These are phyloP conservation scores for Verticillium nonalfalfae DNA, from an alignment of 2,329 filamentous ascomycete species.

Conservation along the genomic window DNA sequence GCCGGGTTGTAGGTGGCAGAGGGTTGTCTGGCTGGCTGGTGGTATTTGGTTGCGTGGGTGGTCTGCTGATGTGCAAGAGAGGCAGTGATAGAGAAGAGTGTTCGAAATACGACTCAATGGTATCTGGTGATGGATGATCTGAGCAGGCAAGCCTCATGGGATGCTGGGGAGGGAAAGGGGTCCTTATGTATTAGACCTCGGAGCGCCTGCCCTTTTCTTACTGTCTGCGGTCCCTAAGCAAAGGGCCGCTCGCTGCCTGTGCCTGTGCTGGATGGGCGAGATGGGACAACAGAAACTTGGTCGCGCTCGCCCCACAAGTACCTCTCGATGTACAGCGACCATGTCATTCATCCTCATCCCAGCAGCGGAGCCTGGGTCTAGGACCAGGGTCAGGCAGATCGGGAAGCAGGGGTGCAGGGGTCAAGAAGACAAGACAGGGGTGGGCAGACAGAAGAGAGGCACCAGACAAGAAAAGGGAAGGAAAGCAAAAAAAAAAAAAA, in stretches of 20 bases:
- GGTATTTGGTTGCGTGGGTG: neutral
- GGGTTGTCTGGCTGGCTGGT: neutral
- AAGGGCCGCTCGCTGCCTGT: neutral
- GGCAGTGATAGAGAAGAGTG: neutral
- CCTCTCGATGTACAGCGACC: neutral
- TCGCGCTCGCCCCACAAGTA: neutral
- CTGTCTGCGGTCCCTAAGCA: neutral
- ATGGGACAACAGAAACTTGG: neutral
- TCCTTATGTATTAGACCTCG: conserved; percentile 12
- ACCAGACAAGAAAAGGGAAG: neutral
- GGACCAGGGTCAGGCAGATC: neutral
- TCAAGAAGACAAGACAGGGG: neutral
- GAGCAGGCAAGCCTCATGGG: neutral
- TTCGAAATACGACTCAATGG: conserved; percentile 4
- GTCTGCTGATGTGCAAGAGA: neutral
- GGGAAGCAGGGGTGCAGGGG: neutral
- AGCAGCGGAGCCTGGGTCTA: neutral
- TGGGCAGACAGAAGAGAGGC: neutral
- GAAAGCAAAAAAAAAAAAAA: neutral
- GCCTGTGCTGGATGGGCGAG: neutral
- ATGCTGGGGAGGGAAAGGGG: conserved; percentile 8
- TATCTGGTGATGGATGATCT: conserved; percentile 2
- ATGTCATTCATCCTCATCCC: neutral
- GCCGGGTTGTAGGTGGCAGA: neutral
- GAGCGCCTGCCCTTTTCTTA: neutral